Evolutionary conservation across 2,329 filamentous ascomycete species (phyloP), one percentile per base, ranked within the genome.

Genomic region (Aspergillus ustus): DNA sequence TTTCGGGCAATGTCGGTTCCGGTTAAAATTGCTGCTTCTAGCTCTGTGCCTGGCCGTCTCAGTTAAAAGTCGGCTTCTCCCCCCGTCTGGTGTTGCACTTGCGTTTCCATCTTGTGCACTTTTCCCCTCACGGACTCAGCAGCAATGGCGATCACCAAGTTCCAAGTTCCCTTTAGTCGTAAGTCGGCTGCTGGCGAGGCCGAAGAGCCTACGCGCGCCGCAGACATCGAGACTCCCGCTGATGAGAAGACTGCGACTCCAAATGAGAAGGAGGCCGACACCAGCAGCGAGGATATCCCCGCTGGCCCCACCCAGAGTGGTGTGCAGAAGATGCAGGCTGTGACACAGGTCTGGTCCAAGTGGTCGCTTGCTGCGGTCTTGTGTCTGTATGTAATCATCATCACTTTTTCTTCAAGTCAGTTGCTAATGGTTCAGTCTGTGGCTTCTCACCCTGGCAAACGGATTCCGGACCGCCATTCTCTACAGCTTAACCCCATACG

Each of bases 401-500:
- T 40, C 34, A 11, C 11, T 3, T 5, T 40, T 13, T 15, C 15
- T 5, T 40, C 1, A 40, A 5, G 13, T 15, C 8, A 40, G 11
- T 40, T 11, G 13, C 34, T 40, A 40, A 40, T 40, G 13, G 11
- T 15, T 17, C 2, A 78, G 76, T 46, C 78, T 80, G 65, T 79
- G 71, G 70, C 59, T 77, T 9, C 64, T 77, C 20, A 74, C 72
- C 68, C 72, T 77, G 19, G 71, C 75, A 57, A 75, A 78, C 61
- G 72, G 71, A 3, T 70, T 80, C 44, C 72, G 77, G 57, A 62
- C 64, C 17, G 69, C 68, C 5, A 74, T 75, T 29, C 69, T 78
- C 13, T 65, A 68, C 59, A 77, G 74, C 53, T 63, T 84, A 45
- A 74, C 72, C 3, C 79, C 81, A 11, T 84, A 78, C 62, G 79